Evolutionary conservation across 2,329 filamentous ascomycete species (phyloP), one percentile per base, ranked within the genome.

Genomic region (Nemania diffusa): DNA sequence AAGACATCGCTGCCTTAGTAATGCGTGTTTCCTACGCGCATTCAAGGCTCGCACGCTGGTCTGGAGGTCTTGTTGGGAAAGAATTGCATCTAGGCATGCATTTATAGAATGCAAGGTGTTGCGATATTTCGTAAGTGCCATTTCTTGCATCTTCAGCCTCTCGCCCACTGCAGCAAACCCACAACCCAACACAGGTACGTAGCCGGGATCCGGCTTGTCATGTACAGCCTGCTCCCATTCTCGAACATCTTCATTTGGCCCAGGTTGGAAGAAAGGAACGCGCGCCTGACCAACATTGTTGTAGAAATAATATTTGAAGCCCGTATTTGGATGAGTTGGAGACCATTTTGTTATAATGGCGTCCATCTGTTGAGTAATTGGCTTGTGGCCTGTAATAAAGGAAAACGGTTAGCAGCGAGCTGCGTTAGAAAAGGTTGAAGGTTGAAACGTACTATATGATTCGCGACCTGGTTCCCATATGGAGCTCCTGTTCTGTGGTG

Each of bases 151-250:
- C 76, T 90, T 87, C 63, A 96, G 87, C 50, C 93, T 89, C 69
- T 90, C 87, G 24, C 90, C 89, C 48, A 95, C 84, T 44, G 90
- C 88, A 61, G 86, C 83, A 78, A 94, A 96, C 32, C 93, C 93
- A 0, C 87, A 87, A 11, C 89, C 91, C 7, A 94, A 84, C 5
- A 93, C 91, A 3, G 92, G 93, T 75, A 96, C 91, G 75, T 89
- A 93, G 60, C 90, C 90, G 8, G 90, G 85, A 42, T 87, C 90
- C 4, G 93, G 93, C 80, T 94, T 94, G 75, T 91, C 91, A 72
- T 91, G 88, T 29, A 95, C 85, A 0, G 93, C 93, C 73, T 94
- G 91, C 75, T 97, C 93, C 92, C 92, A 97, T 76, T 92, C 92
- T 71, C 88, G 87, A 42, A 90, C 88, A 75, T 94, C 90, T 76